Base-by-base conservation (phyloP, 441 rosid species). In the Corymbia calophylla region DNA sequence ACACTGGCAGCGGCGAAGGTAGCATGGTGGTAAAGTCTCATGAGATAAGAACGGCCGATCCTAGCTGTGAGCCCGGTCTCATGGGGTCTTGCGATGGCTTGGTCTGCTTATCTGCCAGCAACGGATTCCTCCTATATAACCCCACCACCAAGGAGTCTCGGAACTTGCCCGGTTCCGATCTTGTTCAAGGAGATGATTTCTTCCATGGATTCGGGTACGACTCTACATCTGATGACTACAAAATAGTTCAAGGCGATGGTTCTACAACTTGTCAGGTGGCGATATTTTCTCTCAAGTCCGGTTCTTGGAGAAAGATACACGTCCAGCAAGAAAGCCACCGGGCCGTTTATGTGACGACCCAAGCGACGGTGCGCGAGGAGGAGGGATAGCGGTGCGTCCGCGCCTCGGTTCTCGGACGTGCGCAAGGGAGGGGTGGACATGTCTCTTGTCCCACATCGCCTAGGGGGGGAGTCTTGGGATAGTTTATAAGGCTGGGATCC, bases 191-290 rank as follows among this genome's bases (percentile, higher is more conserved):
- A 55, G 80, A 47, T n/a, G 16, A 8, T 7, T 51, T 29, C 60
- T 85, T 82, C 62, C 80, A 60, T 17, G 90, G 90, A 84, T 88
- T 84, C 11, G 90, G 90, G 21, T 88, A 88, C 3, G 53, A 84
- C 62, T 12, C 29, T 82, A 9, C 32, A 17, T 73, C 87, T 3
- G 62, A 60, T 62, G 90, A 84, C 32, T 84, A 88, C 14, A 84
- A 88, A 47, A 81, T 84, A 9, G 49, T 47, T 32, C 29, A 58
- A 8, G 81, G 82, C 32, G 8, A 62, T 8, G 9, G 68, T 29
- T 27, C 68, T 62, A 39, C 4, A 12, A 25, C 5, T 31, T 19
- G 31, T 84, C 32, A 18, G 9, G 51, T 60, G 51, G 86, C 4
- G 47, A 80, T 54, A 53, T 88, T 88, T 3, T 53, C 87, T 0